Base-by-base conservation (phyloP, 192 early-diverging fungal genomes). In the Coemansia sp. region DNA sequence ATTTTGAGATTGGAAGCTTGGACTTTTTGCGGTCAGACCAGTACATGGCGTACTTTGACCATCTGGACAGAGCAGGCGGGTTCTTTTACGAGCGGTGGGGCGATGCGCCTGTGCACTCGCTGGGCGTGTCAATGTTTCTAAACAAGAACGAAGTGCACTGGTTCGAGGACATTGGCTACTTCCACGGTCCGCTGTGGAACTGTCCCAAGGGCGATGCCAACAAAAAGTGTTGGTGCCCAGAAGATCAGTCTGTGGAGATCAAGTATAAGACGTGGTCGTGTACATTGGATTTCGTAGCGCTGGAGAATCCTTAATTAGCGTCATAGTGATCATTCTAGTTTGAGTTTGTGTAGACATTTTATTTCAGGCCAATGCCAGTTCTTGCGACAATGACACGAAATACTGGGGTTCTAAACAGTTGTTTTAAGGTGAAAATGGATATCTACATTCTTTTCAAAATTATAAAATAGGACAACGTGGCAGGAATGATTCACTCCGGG, bases 1-100 rank as follows among this genome's bases (percentile, higher is more conserved):
- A 91, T 60, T 91, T 91, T 73, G 90, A 91, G 69, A 91, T 91
- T 64, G 90, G 83, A 2, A 77, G 82, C 45, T 60, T 90, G 5
- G 76, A 88, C 51, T 77, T 89, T 7, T 84, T 86, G 41, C 41
- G 41, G 41, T 43, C 41, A 14, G 53, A 55, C 23, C 53, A 55
- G 53, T 55, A 55, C 29, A 24, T 55, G 53, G 53, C 53, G 29
- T 55, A 55, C 53, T 55, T 55, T 55, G 53, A 55, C 53, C 15
- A 55, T 14, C 27, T 55, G 53, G 53, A 55, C 53, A 25, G 53
- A 15, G 53, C 53, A 6, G 53, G 53, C 53, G 53, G 53, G 23
- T 55, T 55, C 41, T 55, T 55, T 12, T 55, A 55, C 25, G 53
- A 55, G 53, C 29, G 53, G 53, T 55, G 53, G 53, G 53, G 53